These are phyloP conservation scores for Macrocybe gigantea DNA, from an alignment of 768 basidiomycete genomes.

Conservation along the genomic window DNA sequence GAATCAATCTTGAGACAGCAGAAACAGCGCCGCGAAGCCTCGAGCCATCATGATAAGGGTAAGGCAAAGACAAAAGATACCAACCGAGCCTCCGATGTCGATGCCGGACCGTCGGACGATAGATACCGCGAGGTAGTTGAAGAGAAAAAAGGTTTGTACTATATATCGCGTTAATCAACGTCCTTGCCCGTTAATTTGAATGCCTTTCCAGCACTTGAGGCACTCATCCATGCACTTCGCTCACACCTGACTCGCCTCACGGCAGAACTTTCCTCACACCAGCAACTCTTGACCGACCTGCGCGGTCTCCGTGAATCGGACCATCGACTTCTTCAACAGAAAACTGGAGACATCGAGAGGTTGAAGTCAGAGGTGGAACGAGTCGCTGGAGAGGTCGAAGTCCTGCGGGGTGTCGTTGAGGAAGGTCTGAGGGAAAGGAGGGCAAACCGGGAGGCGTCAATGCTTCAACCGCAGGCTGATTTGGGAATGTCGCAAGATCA, in stretches of 20 bases:
- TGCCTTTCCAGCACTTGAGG: slow-evolving; percentile 61
- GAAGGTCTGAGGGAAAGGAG: slow-evolving; percentile 76
- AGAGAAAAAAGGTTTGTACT: slow-evolving; percentile 79
- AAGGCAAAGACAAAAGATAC: slow-evolving; percentile 27
- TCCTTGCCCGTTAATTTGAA: slow-evolving; percentile 18
- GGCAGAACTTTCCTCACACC: slow-evolving; percentile 72
- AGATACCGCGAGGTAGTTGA: slow-evolving; percentile 76
- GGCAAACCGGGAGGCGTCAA: slow-evolving; percentile 38
- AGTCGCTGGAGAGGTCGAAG: slow-evolving; percentile 80
- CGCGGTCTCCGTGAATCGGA: slow-evolving; percentile 61
- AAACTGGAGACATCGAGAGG: slow-evolving; percentile 58
- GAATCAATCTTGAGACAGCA: slow-evolving; percentile 29
- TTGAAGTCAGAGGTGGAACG: slow-evolving; percentile 75
- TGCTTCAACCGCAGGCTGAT: slow-evolving; percentile 23
- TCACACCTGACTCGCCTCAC: slow-evolving; percentile 75
- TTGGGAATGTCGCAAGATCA: slow-evolving; percentile 27
- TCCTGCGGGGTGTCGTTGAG: slow-evolving; percentile 82
- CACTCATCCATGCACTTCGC: slow-evolving; percentile 67
- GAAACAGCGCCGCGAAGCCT: slow-evolving; percentile 13
- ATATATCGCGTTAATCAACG: neutral
- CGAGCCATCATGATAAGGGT: slow-evolving; percentile 22
- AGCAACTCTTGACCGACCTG: slow-evolving; percentile 61
- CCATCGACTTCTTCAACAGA: slow-evolving; percentile 47
- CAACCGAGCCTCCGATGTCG: slow-evolving; percentile 14
- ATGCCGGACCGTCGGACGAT: slow-evolving; percentile 33